Percentiles rank a stretch among this genome's conserved stretches.
Conservation (phyloP, 2,329 filamentous ascomycete species). For the Exophiala sideris region DNA sequence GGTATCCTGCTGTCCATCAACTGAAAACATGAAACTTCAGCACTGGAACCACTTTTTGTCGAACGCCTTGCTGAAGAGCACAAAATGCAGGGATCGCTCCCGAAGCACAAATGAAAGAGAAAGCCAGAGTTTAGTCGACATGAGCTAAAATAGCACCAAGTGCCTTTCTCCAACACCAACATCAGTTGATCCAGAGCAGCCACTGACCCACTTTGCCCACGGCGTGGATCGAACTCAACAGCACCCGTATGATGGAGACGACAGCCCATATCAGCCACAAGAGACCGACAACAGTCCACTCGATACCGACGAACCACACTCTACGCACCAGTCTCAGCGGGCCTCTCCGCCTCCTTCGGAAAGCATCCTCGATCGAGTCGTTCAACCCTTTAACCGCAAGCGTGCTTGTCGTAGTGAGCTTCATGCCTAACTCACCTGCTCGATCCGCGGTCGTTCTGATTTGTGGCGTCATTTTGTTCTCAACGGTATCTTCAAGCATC, state of each 20-base stretch:
- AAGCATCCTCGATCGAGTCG: constrained; percentile 66
- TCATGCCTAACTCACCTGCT: constrained; percentile 72
- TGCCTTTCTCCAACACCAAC: no score
- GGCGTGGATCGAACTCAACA: constrained; percentile 61
- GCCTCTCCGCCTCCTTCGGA: constrained; percentile 68
- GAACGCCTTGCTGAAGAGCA: no score
- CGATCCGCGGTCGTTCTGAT: constrained; percentile 70
- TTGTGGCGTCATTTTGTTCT: constrained; percentile 52
- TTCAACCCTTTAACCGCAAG: constrained; percentile 76
- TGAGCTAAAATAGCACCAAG: no score
- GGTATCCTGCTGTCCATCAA: no score
- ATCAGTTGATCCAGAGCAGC: constrained; percentile 67
- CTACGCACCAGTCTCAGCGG: constrained; percentile 68
- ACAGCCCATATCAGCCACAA: constrained; percentile 96
- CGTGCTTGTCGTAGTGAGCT: constrained; percentile 72
- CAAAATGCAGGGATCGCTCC: no score
- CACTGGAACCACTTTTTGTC: no score
- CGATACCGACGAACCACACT: constrained; percentile 74
- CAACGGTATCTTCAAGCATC: constrained; percentile 45
- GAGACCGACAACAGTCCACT: constrained; percentile 82
- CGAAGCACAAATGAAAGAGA: no score
- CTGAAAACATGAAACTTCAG: no score
- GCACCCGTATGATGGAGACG: constrained; percentile 69
- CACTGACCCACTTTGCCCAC: constrained; percentile 64
- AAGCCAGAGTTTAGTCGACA: no score